Evolutionary conservation across 805 yeast genomes (phyloP), one percentile per base, ranked within the genome.

Genomic region (Saccharomycopsis selenospora): DNA sequence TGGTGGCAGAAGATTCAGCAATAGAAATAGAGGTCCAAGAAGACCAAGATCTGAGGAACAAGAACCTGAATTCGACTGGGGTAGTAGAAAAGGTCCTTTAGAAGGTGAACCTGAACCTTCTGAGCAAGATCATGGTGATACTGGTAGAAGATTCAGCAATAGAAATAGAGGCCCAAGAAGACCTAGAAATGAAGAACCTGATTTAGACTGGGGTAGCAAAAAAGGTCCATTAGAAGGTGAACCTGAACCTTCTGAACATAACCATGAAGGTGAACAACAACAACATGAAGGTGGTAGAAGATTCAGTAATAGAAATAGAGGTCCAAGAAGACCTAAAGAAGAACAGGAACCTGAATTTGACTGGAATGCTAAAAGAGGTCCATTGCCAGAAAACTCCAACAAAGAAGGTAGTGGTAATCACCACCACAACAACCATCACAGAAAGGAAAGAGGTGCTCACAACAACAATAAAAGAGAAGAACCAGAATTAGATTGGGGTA

Each of bases 131-230:
- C 41, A 11, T 6, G 7, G 18, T 20, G 20, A 26, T 13, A 11
- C 28, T 8, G 43, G 10, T 10, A 13, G 18, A 18, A 25, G 13
- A 13, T 27, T 22, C 18, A 22, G 36, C 14, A 18, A 11, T 3
- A 36, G 38, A n/a, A 52, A 45, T 44, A 49, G 42, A 43, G 49
- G 27, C 22, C 62, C 52, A 46, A 54, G 59, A 46, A 68, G 71
- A 64, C 68, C 64, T 55, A 68, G 71, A 26, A 69, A 69, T 53
- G 77, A 71, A 57, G 80, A 73, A 58, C 77, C 78, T 42, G 77
- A 77, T 28, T 65, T 79, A 47, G 87, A 83, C 64, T 80, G 87
- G 82, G 67, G 72, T 53, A 59, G 63, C 45, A 71, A 67, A 49
- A 70, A 75, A 68, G 68, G 40, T 60, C 64, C 24, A 65, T 56